Conservation (phyloP, 495 filamentous ascomycete genomes). For the Penicillium manginii region DNA sequence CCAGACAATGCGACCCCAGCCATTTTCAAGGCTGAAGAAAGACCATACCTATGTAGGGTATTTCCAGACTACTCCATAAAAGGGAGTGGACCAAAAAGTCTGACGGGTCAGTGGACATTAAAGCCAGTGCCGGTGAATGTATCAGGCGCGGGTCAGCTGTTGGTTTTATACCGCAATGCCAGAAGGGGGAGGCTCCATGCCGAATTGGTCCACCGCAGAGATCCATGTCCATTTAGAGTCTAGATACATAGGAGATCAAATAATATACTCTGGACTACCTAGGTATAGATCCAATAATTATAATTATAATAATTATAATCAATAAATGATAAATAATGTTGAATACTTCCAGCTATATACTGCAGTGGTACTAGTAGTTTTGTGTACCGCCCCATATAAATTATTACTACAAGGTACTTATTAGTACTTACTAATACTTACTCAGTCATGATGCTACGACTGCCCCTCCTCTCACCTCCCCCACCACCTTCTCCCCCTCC, state of each 20-base stretch:
- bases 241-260: too few relatives aligned
- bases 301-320: neutral
- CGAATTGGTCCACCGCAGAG: slow-evolving; percentile 29
- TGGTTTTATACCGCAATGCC: slow-evolving; percentile 16
- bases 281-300: too few relatives aligned
- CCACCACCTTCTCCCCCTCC: neutral
- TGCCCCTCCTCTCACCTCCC: neutral
- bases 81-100: too few relatives aligned
- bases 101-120: too few relatives aligned
- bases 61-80: neutral
- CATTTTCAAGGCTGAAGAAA: neutral
- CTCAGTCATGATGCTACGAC: neutral
- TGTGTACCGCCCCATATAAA: neutral
- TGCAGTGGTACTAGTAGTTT: neutral
- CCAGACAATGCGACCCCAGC: neutral
- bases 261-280: too few relatives aligned
- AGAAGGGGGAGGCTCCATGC: slow-evolving; percentile 9
- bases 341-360: neutral
- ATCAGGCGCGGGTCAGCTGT: slow-evolving; percentile 24
- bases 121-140: slow-evolving; percentile 32
- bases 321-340: neutral
- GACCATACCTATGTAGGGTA: too few relatives aligned
- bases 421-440: neutral
- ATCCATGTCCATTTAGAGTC: neutral
- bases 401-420: too few relatives aligned